These are phyloP conservation scores for Ambrosiella xylebori DNA, from an alignment of 2,329 filamentous ascomycete genomes.

Conservation along the genomic window DNA sequence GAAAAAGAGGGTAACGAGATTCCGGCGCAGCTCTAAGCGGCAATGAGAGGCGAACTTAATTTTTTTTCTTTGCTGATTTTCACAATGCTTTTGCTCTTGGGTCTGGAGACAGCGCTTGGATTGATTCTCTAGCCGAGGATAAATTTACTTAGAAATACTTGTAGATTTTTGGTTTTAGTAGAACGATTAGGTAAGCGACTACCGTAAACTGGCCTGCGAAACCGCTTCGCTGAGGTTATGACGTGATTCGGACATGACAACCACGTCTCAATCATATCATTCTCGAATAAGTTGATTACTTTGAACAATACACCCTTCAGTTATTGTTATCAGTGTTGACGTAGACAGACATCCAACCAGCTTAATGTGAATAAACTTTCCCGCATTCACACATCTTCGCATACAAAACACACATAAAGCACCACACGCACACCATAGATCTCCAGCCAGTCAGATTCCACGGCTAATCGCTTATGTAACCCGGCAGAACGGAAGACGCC, in stretches of 20 bases:
- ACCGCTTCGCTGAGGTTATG: not conserved
- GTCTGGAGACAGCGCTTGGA: not conserved
- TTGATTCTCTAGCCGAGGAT: not conserved
- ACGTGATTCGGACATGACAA: not conserved
- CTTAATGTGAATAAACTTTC: not conserved
- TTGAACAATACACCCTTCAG: too few relatives aligned
- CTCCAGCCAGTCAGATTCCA: not conserved
- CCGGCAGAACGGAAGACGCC: conserved; percentile 12
- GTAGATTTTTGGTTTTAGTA: not conserved
- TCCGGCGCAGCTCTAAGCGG: not conserved
- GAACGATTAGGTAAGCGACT: not conserved
- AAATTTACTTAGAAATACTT: not conserved
- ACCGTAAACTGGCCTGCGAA: too few relatives aligned
- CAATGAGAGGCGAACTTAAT: not conserved
- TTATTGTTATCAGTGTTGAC: too few relatives aligned
- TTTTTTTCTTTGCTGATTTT: not conserved
- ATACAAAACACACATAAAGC: not conserved
- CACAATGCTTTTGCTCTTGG: not conserved
- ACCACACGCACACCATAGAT: not conserved
- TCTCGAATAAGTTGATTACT: too few relatives aligned
- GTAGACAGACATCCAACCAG: too few relatives aligned
- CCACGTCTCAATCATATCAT: too few relatives aligned
- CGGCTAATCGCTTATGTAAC: conserved; percentile 6
- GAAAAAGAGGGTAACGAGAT: not conserved
- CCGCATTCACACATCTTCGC: not conserved